Percentiles rank a stretch among this genome's conserved stretches.
These are phyloP conservation scores for Apiotrichum montevideense DNA, from an alignment of 1,284 basidiomycete species.

Conservation along the genomic window DNA sequence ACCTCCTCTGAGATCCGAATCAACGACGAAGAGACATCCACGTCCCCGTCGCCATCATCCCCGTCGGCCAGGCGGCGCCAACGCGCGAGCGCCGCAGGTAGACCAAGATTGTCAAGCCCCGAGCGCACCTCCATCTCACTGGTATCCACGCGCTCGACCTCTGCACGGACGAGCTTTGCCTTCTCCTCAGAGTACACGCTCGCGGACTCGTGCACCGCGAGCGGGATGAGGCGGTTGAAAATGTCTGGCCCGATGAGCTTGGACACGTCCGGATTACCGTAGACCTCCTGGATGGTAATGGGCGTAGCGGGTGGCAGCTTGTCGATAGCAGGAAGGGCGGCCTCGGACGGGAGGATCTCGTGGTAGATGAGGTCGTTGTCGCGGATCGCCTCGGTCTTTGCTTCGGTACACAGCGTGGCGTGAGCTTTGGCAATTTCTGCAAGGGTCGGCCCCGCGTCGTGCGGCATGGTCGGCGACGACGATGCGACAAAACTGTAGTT, in stretches of 20 bases:
- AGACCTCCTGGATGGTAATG: constrained; percentile 90
- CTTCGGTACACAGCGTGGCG: constrained; percentile 67
- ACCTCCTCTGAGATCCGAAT: constrained; percentile 73
- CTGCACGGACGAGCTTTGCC: constrained; percentile 85
- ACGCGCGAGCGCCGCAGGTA: constrained; percentile 67
- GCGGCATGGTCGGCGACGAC: constrained; percentile 73
- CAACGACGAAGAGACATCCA: constrained; percentile 63
- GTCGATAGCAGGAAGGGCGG: constrained; percentile 73
- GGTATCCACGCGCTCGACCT: constrained; percentile 78
- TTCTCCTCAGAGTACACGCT: constrained; percentile 98
- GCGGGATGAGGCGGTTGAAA: constrained; percentile 79
- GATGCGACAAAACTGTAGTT: constrained; percentile 64
- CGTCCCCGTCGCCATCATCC: constrained; percentile 48
- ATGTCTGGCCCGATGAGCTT: constrained; percentile 90
- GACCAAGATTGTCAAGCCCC: constrained; percentile 72
- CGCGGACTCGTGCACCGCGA: constrained; percentile 93
- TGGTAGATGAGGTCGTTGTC: constrained; percentile 99
- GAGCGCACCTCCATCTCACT: constrained; percentile 76
- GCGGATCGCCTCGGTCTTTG: constrained; percentile 66
- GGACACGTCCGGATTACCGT: constrained; percentile 83
- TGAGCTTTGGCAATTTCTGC: constrained; percentile 79
- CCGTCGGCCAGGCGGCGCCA: constrained; percentile 74
- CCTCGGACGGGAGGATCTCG: constrained; percentile 76
- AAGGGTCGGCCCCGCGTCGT: constrained; percentile 73
- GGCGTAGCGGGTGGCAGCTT: constrained; percentile 71